These are phyloP conservation scores for Pelargonium cotyledonis DNA, from an alignment of 441 rosid species.

Conservation along the genomic window DNA sequence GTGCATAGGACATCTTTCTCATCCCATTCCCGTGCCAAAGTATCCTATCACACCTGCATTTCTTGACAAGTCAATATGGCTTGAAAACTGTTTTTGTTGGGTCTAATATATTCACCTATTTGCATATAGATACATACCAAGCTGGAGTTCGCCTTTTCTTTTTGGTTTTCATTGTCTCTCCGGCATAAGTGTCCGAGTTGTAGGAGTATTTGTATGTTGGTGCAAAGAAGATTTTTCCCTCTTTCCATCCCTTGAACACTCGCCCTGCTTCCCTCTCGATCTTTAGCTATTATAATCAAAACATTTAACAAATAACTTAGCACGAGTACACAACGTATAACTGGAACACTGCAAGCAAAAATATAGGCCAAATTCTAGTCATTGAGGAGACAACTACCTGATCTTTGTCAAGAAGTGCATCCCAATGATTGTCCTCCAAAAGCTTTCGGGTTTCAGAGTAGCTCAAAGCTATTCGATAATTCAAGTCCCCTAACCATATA, in stretches of 20 bases:
- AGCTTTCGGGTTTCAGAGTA: conserved; percentile 51
- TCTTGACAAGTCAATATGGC: neutral
- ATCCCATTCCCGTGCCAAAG: conserved; percentile 58
- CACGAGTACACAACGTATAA: too few relatives aligned
- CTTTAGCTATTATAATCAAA: conserved; percentile 37
- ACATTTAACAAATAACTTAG: neutral
- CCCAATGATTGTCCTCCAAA: conserved; percentile 41
- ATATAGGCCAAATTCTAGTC: too few relatives aligned
- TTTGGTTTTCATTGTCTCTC: conserved; percentile 43
- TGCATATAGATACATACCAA: conserved; percentile 34
- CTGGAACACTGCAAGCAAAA: too few relatives aligned
- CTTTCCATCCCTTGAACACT: conserved; percentile 63
- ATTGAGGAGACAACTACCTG: conserved; percentile 52
- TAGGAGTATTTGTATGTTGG: conserved; percentile 64
- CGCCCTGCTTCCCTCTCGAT: conserved; percentile 66
- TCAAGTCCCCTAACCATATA: conserved; percentile 66
- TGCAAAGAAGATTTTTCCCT: conserved; percentile 53
- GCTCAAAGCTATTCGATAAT: conserved; percentile 63
- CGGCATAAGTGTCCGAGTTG: conserved; percentile 56
- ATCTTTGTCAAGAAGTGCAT: conserved; percentile 49
- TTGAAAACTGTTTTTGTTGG: neutral
- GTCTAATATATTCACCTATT: neutral
- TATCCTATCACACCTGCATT: conserved; percentile 60
- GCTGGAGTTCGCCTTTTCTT: conserved; percentile 70
- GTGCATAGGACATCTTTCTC: conserved; percentile 32